Percentiles rank a stretch among this genome's conserved stretches.
phyloP scores from a whole-genome alignment of 257 asterid genomes.

The Prunella vulgaris region DNA sequence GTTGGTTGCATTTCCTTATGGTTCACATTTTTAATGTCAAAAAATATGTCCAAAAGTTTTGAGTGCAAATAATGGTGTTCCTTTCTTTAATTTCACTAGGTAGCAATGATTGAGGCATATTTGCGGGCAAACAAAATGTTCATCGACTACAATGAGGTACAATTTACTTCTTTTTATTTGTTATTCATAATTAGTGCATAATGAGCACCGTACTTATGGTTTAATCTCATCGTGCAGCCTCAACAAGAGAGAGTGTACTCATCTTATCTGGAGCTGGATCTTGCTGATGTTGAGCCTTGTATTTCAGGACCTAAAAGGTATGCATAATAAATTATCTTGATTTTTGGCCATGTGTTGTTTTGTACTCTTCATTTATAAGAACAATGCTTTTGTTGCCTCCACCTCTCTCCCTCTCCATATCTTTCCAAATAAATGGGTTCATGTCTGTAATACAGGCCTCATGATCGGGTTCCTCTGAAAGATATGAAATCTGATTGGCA shows the following conservation, averaged over 20 bases:
- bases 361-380: neutral
- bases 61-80: neutral
- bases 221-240: slow-evolving; percentile 49
- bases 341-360: neutral
- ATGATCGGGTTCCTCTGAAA: slow-evolving; percentile 74
- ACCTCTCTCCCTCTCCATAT: neutral
- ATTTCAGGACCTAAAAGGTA: slow-evolving; percentile 94
- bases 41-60: neutral
- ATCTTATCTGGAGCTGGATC: slow-evolving; percentile 67
- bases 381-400: neutral
- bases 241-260: slow-evolving; percentile 75
- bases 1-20: slow-evolving; percentile 31
- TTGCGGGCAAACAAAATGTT: slow-evolving; percentile 80
- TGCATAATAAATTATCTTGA: neutral
- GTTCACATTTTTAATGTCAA: neutral
- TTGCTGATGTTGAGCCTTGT: slow-evolving; percentile 72
- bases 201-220: neutral
- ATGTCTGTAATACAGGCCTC: slow-evolving; percentile 55
- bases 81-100: slow-evolving; percentile 38
- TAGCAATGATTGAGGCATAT: slow-evolving; percentile 81
- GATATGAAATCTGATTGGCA: slow-evolving; percentile 93
- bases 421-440: neutral
- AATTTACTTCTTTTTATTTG: neutral
- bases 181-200: neutral
- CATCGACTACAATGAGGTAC: slow-evolving; percentile 77